phyloP scores from a whole-genome alignment of 441 rosid genomes.

The Adansonia rubrostipa region DNA sequence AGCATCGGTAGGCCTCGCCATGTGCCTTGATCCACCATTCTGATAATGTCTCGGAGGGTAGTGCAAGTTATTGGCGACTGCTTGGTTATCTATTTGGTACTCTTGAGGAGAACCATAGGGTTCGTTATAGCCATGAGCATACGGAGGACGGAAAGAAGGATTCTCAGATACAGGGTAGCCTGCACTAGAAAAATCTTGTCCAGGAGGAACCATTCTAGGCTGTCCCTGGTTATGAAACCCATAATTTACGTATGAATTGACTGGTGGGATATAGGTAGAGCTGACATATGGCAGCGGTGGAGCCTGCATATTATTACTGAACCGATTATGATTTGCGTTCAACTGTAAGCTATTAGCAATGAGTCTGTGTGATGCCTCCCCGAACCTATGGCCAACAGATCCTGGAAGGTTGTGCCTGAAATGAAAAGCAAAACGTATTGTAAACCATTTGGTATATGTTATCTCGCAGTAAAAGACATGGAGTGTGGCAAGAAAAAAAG shows the following conservation, averaged over 20 bases:
- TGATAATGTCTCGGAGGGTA: conserved; percentile 35
- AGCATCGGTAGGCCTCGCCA: background rate
- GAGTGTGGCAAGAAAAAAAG: background rate
- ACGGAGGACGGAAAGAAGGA: conserved; percentile 26
- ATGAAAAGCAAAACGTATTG: conserved; percentile 8
- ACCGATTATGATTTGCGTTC: conserved; percentile 40
- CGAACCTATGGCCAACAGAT: conserved; percentile 62
- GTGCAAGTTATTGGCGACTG: conserved; percentile 14
- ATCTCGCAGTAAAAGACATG: background rate
- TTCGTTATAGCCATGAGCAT: conserved; percentile 25
- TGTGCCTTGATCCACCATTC: conserved; percentile 39
- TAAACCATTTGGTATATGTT: background rate
- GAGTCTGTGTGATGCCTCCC: conserved; percentile 75
- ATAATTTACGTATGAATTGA: conserved; percentile 36
- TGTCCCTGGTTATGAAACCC: conserved; percentile 41
- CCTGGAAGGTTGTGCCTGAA: conserved; percentile 69
- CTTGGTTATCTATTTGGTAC: conserved; percentile 20
- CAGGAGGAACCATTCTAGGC: conserved; percentile 31
- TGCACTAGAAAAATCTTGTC: conserved; percentile 33
- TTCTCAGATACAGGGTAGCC: conserved; percentile 25
- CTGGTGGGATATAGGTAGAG: conserved; percentile 32
- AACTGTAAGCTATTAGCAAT: conserved; percentile 65
- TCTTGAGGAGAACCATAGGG: background rate
- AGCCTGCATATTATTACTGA: conserved; percentile 30
- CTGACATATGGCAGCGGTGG: conserved; percentile 33